phyloP scores from a whole-genome alignment of 2,329 filamentous ascomycete genomes.

The Neophaeococcomyces mojaviensis region DNA sequence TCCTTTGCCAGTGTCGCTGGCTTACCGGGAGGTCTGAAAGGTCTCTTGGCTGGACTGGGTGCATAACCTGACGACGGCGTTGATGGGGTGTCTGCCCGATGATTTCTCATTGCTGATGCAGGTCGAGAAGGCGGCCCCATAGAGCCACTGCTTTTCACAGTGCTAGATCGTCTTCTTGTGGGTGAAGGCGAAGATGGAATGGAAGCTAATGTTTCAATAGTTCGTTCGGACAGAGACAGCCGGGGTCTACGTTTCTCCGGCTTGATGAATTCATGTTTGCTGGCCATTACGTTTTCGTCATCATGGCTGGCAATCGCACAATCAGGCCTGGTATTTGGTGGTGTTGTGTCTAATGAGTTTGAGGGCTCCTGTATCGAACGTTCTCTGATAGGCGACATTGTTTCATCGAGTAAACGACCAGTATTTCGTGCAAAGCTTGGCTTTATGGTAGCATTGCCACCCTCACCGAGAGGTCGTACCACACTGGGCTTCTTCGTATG shows the following conservation, averaged over 20 bases:
- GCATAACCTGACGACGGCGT: slow-evolving; percentile 12
- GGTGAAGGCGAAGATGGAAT: slow-evolving; percentile 70
- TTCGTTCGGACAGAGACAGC: slow-evolving; percentile 69
- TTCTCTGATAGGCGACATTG: background rate
- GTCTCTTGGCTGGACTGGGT: slow-evolving; percentile 16
- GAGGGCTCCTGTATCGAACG: background rate
- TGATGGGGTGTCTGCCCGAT: slow-evolving; percentile 3
- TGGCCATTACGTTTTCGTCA: slow-evolving; percentile 16
- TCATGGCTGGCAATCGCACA: slow-evolving; percentile 18
- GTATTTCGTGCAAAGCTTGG: background rate
- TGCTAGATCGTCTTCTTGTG: slow-evolving; percentile 56
- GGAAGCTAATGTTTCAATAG: slow-evolving; percentile 72
- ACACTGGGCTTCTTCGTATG: background rate
- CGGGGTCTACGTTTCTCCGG: slow-evolving; percentile 25
- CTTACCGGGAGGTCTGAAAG: slow-evolving; percentile 18
- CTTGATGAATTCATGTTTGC: slow-evolving; percentile 7
- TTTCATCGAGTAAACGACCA: background rate
- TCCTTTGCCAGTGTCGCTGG: slow-evolving; percentile 17
- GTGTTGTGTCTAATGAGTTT: slow-evolving; percentile 18
- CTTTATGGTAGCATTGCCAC: background rate
- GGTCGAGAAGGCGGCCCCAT: slow-evolving; percentile 57
- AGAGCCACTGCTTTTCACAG: slow-evolving; percentile 60
- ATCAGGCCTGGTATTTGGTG: slow-evolving; percentile 16
- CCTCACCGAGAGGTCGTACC: slow-evolving; percentile 5
- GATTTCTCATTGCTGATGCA: slow-evolving; percentile 47